Evolutionary conservation across 805 yeast genomes (phyloP).

Genomic region (Ogataea sp.): DNA sequence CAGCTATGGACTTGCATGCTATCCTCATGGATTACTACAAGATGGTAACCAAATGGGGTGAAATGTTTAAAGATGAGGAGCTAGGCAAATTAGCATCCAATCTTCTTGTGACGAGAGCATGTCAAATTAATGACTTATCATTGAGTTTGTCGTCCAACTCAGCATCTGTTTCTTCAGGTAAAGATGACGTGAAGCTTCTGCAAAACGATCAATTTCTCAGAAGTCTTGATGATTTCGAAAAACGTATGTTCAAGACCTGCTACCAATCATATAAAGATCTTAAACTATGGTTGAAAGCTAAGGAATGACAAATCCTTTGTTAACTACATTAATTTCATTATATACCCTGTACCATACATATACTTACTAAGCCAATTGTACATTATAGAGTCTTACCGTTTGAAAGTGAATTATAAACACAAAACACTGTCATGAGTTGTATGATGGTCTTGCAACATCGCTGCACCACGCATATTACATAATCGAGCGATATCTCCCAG

Average conservation of each 20-base stretch:
- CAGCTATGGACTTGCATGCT: conserved; percentile 56
- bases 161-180: conserved; percentile 3
- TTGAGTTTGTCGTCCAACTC: conserved; percentile 28
- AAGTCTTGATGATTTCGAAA: conserved; percentile 74
- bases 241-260: conserved; percentile 43
- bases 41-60: conserved; percentile 70
- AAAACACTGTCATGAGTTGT: no score
- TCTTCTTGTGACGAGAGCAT: conserved; percentile 58
- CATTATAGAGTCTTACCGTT: no score
- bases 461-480: no score
- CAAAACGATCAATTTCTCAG: conserved; percentile 37
- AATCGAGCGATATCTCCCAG: no score
- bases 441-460: no score
- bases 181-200: neutral
- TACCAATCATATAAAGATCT: conserved; percentile 30
- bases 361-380: no score
- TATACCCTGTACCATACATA: no score
- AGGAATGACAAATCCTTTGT: neutral
- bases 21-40: conserved; percentile 61
- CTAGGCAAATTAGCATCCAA: conserved; percentile 37
- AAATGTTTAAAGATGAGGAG: conserved; percentile 58
- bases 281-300: conserved; percentile 2
- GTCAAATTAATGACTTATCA: conserved; percentile 67
- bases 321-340: no score
- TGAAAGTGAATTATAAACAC: no score